Conservation (phyloP, 2,329 filamentous ascomycete species). For the Gnomoniopsis smithogilvyi region DNA sequence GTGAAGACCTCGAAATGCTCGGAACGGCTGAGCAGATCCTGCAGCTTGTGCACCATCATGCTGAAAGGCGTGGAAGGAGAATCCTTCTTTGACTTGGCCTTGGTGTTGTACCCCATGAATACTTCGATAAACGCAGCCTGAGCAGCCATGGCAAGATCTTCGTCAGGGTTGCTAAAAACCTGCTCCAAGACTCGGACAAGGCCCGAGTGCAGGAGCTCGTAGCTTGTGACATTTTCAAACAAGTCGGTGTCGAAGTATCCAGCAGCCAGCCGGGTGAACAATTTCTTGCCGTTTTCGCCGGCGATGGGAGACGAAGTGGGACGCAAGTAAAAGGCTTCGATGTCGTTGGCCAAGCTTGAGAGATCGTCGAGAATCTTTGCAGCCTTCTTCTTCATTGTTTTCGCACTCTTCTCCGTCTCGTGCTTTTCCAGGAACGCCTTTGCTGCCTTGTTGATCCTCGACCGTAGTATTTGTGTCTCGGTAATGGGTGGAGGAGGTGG, state of each 20-base stretch:
- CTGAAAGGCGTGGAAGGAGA: constrained; percentile 83
- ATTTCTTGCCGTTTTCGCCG: constrained; percentile 51
- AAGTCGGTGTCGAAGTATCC: constrained; percentile 85
- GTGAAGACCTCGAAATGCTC: constrained; percentile 98
- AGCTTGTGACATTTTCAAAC: constrained; percentile 90
- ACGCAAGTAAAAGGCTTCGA: constrained; percentile 67
- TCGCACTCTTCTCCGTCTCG: constrained; percentile 70
- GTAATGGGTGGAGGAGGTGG: constrained; percentile 43
- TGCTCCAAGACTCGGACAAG: constrained; percentile 81
- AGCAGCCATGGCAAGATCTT: constrained; percentile 60
- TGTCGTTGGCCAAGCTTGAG: constrained; percentile 66
- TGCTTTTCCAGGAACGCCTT: constrained; percentile 82
- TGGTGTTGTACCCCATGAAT: constrained; percentile 79
- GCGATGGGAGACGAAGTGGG: constrained; percentile 42
- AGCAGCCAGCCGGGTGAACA: constrained; percentile 73
- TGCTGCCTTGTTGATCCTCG: constrained; percentile 72
- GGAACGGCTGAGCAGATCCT: constrained; percentile 91
- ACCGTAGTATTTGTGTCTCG: constrained; percentile 58
- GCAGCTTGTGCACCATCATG: constrained; percentile 86
- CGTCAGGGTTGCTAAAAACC: constrained; percentile 72
- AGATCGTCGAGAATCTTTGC: constrained; percentile 70
- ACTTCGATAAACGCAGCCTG: constrained; percentile 83
- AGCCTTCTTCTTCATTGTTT: constrained; percentile 75
- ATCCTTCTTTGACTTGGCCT: constrained; percentile 62
- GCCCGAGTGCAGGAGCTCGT: constrained; percentile 86